Evolutionary conservation across 495 filamentous ascomycete genomes (phyloP), one percentile per base, ranked within the genome.

Genomic region (Lophiotrema nucula): DNA sequence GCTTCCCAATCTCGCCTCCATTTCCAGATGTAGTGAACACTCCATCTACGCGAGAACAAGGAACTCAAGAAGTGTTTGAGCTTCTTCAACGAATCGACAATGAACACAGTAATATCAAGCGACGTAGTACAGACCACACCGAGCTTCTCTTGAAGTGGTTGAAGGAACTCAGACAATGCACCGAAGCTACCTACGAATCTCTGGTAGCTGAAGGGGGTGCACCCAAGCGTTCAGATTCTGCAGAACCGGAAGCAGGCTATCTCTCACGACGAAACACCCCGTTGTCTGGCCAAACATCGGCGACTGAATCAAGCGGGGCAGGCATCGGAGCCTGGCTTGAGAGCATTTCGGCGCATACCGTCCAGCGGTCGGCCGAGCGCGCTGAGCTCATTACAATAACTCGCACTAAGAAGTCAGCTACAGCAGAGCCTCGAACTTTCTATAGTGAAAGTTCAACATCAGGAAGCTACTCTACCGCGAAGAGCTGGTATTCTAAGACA

Each of bases 271-370:
- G n/a, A n/a, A n/a, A n/a, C n/a, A n/a, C n/a, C n/a, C n/a, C n/a
- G n/a, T n/a, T n/a, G n/a, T 8, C 8, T 15, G 8, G 15, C 31
- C 8, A 8, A 47, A 22, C 43, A 47, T 23, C 11, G 11, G 21
- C 11, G 22, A 42, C 10, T 13, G 11, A 25, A 13, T 53, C n/a
- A 16, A 43, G 19, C 49, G 37, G 31, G 8, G 31, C 4, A 12
- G 51, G 51, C 4, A 55, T 55, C 22, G 51, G 51, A 2, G 24
- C 27, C 24, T 55, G 51, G 51, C 25, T 55, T 3, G 38, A 28
- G 13, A 55, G 18, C 18, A 25, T 55, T 6, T n/a, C 41, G 19
- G 44, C 51, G 38, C 51, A 44, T 46, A 22, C 23, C 24, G 38
- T 23, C 1, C 27, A 1, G 22, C 3, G 35, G 27, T 25, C 51